These are phyloP conservation scores for Trichoderma breve DNA, from an alignment of 2,329 filamentous ascomycete species.

Conservation along the genomic window DNA sequence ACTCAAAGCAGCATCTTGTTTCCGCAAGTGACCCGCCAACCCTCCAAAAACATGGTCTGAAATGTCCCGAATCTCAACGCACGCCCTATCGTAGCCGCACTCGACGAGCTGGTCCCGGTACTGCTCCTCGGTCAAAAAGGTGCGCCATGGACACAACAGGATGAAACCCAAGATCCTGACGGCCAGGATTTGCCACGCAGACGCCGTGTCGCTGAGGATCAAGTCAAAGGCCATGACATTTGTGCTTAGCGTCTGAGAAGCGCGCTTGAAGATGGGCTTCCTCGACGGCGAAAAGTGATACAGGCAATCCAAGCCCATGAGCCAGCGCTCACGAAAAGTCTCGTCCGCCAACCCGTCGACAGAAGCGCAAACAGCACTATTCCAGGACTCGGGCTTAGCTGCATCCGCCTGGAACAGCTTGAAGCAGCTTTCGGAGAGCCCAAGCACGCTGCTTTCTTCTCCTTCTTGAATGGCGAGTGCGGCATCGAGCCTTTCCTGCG, in stretches of 20 bases:
- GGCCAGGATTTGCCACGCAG: conserved; percentile 30
- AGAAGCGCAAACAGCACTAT: conserved; percentile 24
- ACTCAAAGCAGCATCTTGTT: conserved; percentile 34
- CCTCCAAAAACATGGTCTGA: conserved; percentile 53
- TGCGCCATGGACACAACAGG: conserved; percentile 47
- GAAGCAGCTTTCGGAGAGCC: conserved; percentile 22
- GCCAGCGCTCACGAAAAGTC: conserved; percentile 40
- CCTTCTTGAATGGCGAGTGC: background rate
- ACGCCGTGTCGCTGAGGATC: conserved; percentile 37
- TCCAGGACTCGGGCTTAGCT: conserved; percentile 46
- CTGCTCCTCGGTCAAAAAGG: conserved; percentile 46
- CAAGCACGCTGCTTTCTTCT: background rate
- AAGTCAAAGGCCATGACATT: conserved; percentile 57
- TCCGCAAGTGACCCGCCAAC: conserved; percentile 43
- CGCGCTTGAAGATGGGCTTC: conserved; percentile 43
- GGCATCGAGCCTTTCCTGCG: conserved; percentile 30
- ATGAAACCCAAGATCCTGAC: conserved; percentile 45
- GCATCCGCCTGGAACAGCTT: conserved; percentile 50
- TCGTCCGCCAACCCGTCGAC: conserved; percentile 15
- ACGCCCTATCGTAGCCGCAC: conserved; percentile 45
- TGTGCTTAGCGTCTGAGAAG: conserved; percentile 41
- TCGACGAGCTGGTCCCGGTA: conserved; percentile 46
- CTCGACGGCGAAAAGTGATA: conserved; percentile 58
- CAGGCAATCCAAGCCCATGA: conserved; percentile 54
- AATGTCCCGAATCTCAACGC: conserved; percentile 48